Percentiles rank a stretch among this genome's conserved stretches.
These are phyloP conservation scores for Ophiostoma pallidulum DNA, from an alignment of 2,329 filamentous ascomycete species.

Conservation along the genomic window DNA sequence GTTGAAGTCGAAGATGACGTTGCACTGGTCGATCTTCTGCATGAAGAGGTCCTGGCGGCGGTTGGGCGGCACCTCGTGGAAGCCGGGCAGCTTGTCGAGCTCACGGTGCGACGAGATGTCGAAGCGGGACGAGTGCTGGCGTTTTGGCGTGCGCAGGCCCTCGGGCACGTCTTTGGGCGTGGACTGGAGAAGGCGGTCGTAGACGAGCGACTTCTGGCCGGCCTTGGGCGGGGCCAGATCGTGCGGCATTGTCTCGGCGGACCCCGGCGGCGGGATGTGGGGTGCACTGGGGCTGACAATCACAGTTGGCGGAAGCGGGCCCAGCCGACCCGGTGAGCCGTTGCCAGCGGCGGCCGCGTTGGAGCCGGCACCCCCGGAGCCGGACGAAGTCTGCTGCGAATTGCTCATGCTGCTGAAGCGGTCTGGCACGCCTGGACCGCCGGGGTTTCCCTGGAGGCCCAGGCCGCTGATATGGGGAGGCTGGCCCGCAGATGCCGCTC, in stretches of 20 bases:
- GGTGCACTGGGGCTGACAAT: constrained; percentile 92
- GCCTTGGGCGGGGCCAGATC: constrained; percentile 91
- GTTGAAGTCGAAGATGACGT: constrained; percentile 99
- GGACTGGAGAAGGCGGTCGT: constrained; percentile 83
- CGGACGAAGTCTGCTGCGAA: constrained; percentile 36
- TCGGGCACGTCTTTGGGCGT: constrained; percentile 96
- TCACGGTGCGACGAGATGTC: constrained; percentile 96
- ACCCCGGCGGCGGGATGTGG: constrained; percentile 84
- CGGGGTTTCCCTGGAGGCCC: constrained; percentile 24
- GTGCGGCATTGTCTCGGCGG: constrained; percentile 95
- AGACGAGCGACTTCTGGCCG: constrained; percentile 79
- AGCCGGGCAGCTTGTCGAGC: constrained; percentile 92
- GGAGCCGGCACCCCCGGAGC: constrained; percentile 18
- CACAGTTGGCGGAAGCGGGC: constrained; percentile 69
- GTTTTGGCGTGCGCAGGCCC: constrained; percentile 86
- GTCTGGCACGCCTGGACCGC: constrained; percentile 26
- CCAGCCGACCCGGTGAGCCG: constrained; percentile 54
- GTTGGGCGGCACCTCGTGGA: constrained; percentile 94
- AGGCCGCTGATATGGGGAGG: constrained; percentile 28
- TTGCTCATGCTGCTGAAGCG: constrained; percentile 28
- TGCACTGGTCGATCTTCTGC: constrained; percentile 99
- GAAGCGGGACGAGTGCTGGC: constrained; percentile 85
- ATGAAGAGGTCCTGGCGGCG: constrained; percentile 95
- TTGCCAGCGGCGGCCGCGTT: constrained; percentile 37
- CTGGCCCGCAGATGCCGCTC: constrained; percentile 24